Conservation (phyloP, 768 basidiomycete genomes). For the Holtermannia corniformis region DNA sequence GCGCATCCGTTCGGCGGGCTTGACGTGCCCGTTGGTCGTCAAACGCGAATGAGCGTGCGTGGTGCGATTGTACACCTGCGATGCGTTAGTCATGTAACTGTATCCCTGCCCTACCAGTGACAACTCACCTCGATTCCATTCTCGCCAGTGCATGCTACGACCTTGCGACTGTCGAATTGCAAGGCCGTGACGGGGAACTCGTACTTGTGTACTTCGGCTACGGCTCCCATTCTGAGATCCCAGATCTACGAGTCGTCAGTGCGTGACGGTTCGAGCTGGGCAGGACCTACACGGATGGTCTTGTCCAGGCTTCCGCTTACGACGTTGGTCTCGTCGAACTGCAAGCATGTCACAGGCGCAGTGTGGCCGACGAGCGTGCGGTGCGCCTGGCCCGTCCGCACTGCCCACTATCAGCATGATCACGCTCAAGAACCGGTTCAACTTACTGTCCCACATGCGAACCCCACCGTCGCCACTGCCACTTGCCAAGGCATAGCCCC, state of each 20-base stretch:
- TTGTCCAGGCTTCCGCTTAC: conserved; percentile 90
- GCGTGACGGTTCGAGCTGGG: neutral
- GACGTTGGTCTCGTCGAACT: conserved; percentile 93
- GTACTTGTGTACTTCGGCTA: conserved; percentile 79
- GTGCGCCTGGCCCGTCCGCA: conserved; percentile 96
- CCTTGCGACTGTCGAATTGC: conserved; percentile 91
- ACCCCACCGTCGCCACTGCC: conserved; percentile 96
- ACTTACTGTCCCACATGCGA: conserved; percentile 98
- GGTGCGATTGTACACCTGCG: conserved; percentile 86
- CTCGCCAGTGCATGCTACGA: conserved; percentile 84
- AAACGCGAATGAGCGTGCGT: conserved; percentile 78
- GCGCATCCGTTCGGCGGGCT: conserved; percentile 73
- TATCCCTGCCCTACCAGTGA: neutral
- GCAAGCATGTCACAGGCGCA: conserved; percentile 78
- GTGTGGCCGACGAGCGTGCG: conserved; percentile 87
- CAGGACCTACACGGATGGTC: conserved; percentile 62
- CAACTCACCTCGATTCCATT: conserved; percentile 72
- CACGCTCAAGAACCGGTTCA: neutral
- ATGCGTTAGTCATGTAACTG: conserved; percentile 2
- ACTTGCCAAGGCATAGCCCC: conserved; percentile 95
- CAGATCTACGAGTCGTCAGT: conserved; percentile 56
- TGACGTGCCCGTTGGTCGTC: conserved; percentile 83
- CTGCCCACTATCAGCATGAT: conserved; percentile 42
- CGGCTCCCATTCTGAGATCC: conserved; percentile 85
- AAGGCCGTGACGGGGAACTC: conserved; percentile 82